These are phyloP conservation scores for Lipomyces kockii DNA, from an alignment of 805 yeast species.

Conservation along the genomic window DNA sequence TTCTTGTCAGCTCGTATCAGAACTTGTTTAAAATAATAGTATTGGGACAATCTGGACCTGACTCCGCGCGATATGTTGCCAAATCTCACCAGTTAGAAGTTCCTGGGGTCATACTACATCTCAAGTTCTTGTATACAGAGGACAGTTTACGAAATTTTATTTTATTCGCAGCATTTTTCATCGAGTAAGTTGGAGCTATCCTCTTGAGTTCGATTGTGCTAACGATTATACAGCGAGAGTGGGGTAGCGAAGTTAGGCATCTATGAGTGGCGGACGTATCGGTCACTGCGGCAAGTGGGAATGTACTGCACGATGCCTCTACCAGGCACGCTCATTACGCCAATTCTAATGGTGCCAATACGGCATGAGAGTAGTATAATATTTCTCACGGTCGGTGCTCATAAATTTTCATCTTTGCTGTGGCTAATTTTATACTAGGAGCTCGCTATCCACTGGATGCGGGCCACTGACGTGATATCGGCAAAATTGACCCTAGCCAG, in stretches of 20 bases:
- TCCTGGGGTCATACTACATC: conserved; percentile 29
- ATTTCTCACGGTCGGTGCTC: conserved; percentile 14
- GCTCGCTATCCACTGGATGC: conserved; percentile 9
- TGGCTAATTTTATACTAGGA: background rate
- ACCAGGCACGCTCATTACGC: conserved; percentile 6
- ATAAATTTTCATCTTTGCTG: background rate
- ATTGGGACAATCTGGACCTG: background rate
- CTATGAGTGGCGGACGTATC: conserved; percentile 21
- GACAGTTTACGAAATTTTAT: background rate
- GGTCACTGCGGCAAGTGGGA: conserved; percentile 7
- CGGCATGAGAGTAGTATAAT: conserved; percentile 12
- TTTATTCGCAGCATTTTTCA: conserved; percentile 13
- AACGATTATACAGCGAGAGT: conserved; percentile 6
- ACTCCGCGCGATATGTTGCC: conserved; percentile 11
- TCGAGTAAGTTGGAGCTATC: background rate
- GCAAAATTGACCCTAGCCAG: conserved; percentile 3
- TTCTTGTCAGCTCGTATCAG: conserved; percentile 25
- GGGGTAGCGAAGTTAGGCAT: conserved; percentile 13
- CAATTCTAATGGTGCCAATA: conserved; percentile 25
- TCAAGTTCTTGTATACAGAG: conserved; percentile 17
- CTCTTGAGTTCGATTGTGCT: background rate
- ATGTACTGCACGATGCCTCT: conserved; percentile 14
- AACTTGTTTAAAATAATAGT: conserved; percentile 20
- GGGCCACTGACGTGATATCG: conserved; percentile 15
- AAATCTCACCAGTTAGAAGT: conserved; percentile 22